Evolutionary conservation across 495 filamentous ascomycete genomes (phyloP), one percentile per base, ranked within the genome.

Genomic region (Geoglossum glabrum): DNA sequence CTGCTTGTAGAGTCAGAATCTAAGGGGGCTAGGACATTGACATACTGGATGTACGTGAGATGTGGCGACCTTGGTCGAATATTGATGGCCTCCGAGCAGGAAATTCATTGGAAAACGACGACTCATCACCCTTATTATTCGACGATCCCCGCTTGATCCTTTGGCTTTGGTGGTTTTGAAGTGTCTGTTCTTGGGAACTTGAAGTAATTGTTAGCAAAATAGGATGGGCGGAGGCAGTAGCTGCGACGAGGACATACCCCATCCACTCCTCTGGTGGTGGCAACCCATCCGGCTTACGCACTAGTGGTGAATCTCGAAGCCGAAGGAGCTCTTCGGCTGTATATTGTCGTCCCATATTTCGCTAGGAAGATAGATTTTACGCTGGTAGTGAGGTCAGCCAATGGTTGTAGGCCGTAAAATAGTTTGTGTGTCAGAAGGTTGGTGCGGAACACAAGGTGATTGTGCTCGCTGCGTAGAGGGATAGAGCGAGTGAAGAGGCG

Each of bases 201-300:
- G 49, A 27, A 27, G 23, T 19, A 13, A n/a, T 30, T 2, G 28
- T 27, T 5, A 52, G 49, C 57, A 38, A 62, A n/a, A 19, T 30
- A 19, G 21, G 27, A 54, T 52, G 45, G 0, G 30, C 3, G 50
- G 38, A 57, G 59, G 46, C 40, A 34, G 21, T 30, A 0, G 36
- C n/a, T 45, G n/a, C 40, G 40, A 45, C 19, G 36, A 52, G 69
- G 64, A 56, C 82, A 66, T 78, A 94, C 88, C 90, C 90, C 87
- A 97, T 95, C 92, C 92, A 99, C 76, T 97, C 89, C 73, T 94
- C 89, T 58, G 85, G 79, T 26, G 89, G 84, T 27, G 92, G 92
- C 45, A 99, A 77, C 54, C 74, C 75, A 51, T 79, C 69, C 34
- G 92, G 92, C 65, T 90, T 95, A 58, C 77, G 70, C 63, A 88